These are phyloP conservation scores for Coprinopsis marcescibilis DNA, from an alignment of 768 basidiomycete genomes.

Conservation along the genomic window DNA sequence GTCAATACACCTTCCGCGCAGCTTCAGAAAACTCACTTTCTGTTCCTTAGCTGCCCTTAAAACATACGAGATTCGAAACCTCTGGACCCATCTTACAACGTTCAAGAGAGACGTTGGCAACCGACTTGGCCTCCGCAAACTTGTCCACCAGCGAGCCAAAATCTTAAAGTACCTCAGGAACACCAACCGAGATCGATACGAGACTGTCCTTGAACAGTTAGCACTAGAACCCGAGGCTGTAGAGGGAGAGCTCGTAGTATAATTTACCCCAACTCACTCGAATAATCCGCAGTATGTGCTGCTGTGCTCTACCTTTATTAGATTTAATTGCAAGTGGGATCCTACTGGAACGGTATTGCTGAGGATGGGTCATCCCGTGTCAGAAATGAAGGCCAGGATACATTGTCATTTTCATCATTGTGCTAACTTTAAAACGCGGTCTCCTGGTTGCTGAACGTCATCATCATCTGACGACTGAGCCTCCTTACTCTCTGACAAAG, in stretches of 20 bases:
- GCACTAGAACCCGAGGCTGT: constrained; percentile 77
- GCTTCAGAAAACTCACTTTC: background rate
- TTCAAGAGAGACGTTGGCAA: constrained; percentile 75
- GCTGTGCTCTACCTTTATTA: background rate
- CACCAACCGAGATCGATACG: constrained; percentile 64
- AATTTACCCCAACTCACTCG: constrained; percentile 16
- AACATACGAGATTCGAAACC: constrained; percentile 78
- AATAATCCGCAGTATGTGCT: constrained; percentile 1
- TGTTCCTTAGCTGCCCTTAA: constrained; percentile 68
- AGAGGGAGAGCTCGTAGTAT: constrained; percentile 85
- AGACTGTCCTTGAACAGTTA: constrained; percentile 60
- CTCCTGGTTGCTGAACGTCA: no score
- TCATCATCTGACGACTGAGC: no score
- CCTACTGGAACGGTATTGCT: no score
- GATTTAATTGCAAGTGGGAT: background rate
- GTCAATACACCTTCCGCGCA: background rate
- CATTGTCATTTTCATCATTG: no score
- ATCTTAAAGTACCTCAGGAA: constrained; percentile 74
- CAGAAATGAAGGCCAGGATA: no score
- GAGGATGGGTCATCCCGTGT: no score
- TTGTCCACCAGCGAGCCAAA: constrained; percentile 81
- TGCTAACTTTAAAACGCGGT: no score
- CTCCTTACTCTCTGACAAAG: no score
- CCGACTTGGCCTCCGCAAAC: constrained; percentile 64
- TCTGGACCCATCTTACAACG: constrained; percentile 67